phyloP scores from a whole-genome alignment of 139 green algal species.

The Nannochloris sp. region DNA sequence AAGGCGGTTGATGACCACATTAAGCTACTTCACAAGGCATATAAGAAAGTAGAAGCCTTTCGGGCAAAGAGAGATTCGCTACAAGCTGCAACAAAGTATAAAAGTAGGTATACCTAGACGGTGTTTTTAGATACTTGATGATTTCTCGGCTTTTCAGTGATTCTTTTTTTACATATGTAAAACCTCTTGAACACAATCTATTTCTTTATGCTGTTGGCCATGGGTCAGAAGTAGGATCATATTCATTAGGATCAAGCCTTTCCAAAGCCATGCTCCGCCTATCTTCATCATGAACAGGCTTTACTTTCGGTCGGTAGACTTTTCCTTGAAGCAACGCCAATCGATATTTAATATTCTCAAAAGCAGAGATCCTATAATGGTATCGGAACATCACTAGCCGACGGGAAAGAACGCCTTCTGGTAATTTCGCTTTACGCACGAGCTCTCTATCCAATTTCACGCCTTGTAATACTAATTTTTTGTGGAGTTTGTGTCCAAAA shows the following conservation, averaged over 20 bases:
- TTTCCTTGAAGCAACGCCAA: neutral
- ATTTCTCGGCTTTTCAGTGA: neutral
- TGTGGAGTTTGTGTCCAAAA: neutral
- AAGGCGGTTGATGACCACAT: too few relatives aligned
- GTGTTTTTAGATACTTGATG: too few relatives aligned
- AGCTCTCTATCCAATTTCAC: neutral
- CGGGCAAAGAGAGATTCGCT: neutral
- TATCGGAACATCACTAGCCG: neutral
- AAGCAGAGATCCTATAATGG: neutral
- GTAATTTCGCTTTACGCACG: neutral
- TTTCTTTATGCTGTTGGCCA: neutral
- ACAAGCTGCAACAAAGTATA: neutral
- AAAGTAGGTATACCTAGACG: neutral
- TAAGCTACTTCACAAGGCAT: too few relatives aligned
- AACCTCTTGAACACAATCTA: neutral
- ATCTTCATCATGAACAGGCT: neutral
- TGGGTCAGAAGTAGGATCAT: neutral
- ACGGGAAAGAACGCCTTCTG: neutral
- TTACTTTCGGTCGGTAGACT: neutral
- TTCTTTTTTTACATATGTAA: slow-evolving; percentile 1
- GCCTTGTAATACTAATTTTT: neutral
- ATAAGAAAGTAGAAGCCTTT: too few relatives aligned
- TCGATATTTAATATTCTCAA: slow-evolving; percentile 1
- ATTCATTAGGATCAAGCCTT: neutral
- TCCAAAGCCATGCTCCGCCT: neutral